These are phyloP conservation scores for Penicillium bialowiezense DNA, from an alignment of 495 filamentous ascomycete genomes.

Conservation along the genomic window DNA sequence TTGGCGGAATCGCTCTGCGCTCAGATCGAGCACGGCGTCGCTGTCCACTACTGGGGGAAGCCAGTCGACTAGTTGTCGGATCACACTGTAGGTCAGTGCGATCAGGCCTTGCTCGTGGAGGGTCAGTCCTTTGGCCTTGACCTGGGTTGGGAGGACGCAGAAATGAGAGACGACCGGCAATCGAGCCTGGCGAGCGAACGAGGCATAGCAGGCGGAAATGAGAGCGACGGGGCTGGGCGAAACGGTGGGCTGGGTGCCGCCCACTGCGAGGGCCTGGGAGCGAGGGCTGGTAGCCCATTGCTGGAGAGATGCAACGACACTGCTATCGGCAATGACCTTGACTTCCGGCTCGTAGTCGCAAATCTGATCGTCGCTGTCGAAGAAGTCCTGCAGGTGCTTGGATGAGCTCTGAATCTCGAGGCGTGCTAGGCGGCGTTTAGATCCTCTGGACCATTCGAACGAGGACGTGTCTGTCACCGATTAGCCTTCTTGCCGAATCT, in stretches of 20 bases:
- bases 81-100: constrained; percentile 45
- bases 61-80: constrained; percentile 46
- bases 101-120: constrained; percentile 37
- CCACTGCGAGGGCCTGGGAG: constrained; percentile 41
- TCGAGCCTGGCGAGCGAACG: constrained; percentile 29
- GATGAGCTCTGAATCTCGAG: constrained; percentile 42
- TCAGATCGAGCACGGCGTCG: constrained; percentile 36
- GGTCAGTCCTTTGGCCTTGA: constrained; percentile 25
- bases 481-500: too few species aligned
- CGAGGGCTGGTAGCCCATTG: constrained; percentile 37
- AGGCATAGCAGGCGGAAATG: constrained; percentile 39
- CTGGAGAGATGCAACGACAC: constrained; percentile 31
- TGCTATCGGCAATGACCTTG: constrained; percentile 31
- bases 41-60: constrained; percentile 41
- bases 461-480: constrained; percentile 22
- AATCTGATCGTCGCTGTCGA: constrained; percentile 40
- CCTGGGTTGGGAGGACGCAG: constrained; percentile 31
- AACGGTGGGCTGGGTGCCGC: constrained; percentile 27
- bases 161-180: constrained; percentile 46
- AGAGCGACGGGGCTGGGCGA: constrained; percentile 33
- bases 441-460: constrained; percentile 31
- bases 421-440: constrained; percentile 40
- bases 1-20: constrained; percentile 36
- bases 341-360: constrained; percentile 31
- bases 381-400: constrained; percentile 41